phyloP scores from a whole-genome alignment of 805 yeast species.

The Wickerhamiella musiphila region DNA sequence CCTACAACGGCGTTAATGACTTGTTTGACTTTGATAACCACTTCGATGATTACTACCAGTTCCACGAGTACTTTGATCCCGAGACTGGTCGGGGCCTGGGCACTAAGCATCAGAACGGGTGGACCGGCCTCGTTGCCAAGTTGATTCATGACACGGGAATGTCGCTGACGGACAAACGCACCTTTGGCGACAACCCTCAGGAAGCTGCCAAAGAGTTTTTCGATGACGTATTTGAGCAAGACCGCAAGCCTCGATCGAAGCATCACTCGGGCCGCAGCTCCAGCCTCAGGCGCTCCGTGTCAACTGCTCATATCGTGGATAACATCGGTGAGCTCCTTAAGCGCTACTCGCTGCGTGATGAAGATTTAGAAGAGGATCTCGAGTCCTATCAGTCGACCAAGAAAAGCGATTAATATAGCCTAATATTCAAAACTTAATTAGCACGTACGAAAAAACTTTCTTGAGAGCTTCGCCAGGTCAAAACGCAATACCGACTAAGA shows the following conservation, averaged over 20 bases:
- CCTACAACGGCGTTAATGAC: slow-evolving; percentile 46
- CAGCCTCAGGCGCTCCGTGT: slow-evolving; percentile 3
- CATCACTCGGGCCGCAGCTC: slow-evolving; percentile 13
- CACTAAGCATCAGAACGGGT: slow-evolving; percentile 87
- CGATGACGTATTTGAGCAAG: slow-evolving; percentile 18
- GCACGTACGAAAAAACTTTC: too few relatives aligned
- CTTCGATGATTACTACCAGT: slow-evolving; percentile 61
- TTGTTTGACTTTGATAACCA: slow-evolving; percentile 39
- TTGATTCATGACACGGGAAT: slow-evolving; percentile 76
- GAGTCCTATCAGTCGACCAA: slow-evolving; percentile 4
- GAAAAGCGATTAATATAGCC: too few relatives aligned
- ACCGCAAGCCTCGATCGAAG: slow-evolving; percentile 8
- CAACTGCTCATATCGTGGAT: slow-evolving; percentile 11
- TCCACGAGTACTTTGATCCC: slow-evolving; percentile 82
- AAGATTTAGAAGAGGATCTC: slow-evolving; percentile 10
- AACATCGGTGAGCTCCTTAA: slow-evolving; percentile 12
- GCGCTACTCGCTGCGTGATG: slow-evolving; percentile 11
- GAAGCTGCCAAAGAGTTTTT: slow-evolving; percentile 22
- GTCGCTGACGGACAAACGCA: slow-evolving; percentile 27
- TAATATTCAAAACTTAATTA: too few relatives aligned
- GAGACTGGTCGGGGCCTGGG: slow-evolving; percentile 91
- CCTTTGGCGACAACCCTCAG: slow-evolving; percentile 19
- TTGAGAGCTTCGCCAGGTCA: too few relatives aligned
- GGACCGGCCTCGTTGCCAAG: slow-evolving; percentile 89
- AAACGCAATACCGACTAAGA: too few relatives aligned